Evolutionary conservation across 306 rosid genomes (phyloP), one percentile per base, ranked within the genome.

Genomic region (Dryas octopetala): DNA sequence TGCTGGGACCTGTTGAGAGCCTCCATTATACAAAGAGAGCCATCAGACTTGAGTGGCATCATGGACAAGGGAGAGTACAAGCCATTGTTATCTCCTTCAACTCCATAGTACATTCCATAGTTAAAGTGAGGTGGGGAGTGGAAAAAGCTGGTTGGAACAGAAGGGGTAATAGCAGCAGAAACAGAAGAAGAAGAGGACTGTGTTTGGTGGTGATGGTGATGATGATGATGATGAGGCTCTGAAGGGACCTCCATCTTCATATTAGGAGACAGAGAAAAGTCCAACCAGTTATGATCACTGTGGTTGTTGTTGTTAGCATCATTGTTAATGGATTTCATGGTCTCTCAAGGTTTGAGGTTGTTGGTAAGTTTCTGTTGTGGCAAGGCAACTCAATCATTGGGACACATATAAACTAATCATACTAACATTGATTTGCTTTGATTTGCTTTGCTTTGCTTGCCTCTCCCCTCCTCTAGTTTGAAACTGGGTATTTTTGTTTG

Each of bases 21-120:
- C 76, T 90, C 96, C 94, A 86, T 86, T 23, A 86, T 85, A 67
- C 83, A 90, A 44, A 88, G 89, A 76, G 94, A 85, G 32, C 92
- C 94, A 83, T 92, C 92, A 54, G 97, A 90, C 74, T 92, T 92
- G 71, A 90, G 89, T 0, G 96, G 97, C 96, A 92, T 92, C 23
- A 76, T 73, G 50, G 97, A 83, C 51, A 89, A 48, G 9, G 82
- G 82, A 5, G 96, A 82, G 75, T 85, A 92, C 44, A 90, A 80
- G 8, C 84, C 87, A 75, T 74, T 81, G 67, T 84, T 81, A 53
- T 87, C 85, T 70, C 81, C 81, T 81, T 87, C 91, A 77, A 83
- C 80, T 47, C 86, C 90, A 79, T 80, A 88, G 84, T 80, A 89
- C 47, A 76, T 72, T 55, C 94, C 96, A 78, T 78, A 90, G 89